phyloP scores from a whole-genome alignment of 768 basidiomycete species.

The Tubosaeta brunneosetosa region DNA sequence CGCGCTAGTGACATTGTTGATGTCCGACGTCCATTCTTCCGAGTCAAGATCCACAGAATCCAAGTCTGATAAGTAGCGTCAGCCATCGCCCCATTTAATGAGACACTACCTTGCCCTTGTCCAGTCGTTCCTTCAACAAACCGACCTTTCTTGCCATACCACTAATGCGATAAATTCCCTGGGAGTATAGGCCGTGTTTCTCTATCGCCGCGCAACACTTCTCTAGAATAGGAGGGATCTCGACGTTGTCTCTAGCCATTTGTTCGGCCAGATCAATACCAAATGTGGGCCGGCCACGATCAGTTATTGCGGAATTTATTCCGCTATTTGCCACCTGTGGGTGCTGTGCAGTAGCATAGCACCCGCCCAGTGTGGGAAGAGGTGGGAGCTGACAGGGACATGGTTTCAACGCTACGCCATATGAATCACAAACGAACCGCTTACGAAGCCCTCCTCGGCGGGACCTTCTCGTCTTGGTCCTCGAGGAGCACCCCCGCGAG shows the following conservation, averaged over 20 bases:
- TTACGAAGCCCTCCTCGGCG: constrained; percentile 87
- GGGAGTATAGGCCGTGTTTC: constrained; percentile 73
- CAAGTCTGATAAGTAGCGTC: constrained; percentile 52
- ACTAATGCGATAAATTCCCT: constrained; percentile 92
- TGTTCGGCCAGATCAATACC: constrained; percentile 91
- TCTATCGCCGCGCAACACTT: constrained; percentile 93
- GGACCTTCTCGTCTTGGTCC: constrained; percentile 90
- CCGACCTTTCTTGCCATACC: constrained; percentile 87
- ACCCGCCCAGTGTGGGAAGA: constrained; percentile 41
- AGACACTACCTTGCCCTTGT: constrained; percentile 57
- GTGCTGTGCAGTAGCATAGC: constrained; percentile 25
- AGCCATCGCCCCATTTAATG: constrained; percentile 4
- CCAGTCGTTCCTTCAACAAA: constrained; percentile 75
- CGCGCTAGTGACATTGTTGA: constrained; percentile 93
- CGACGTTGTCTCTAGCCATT: constrained; percentile 85
- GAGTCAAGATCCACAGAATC: constrained; percentile 83
- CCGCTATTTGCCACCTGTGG: constrained; percentile 24
- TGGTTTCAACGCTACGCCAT: constrained; percentile 1
- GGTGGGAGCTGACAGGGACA: constrained; percentile 51
- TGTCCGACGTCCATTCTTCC: constrained; percentile 89
- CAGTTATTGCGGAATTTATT: constrained; percentile 35
- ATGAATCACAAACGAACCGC: constrained; percentile 30
- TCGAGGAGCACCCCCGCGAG: constrained; percentile 59
- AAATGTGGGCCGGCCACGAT: constrained; percentile 79
- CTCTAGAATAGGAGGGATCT: constrained; percentile 81